A percentile compares a stretch with the other conserved stretches of the same genome.
phyloP scores from a whole-genome alignment of 495 filamentous ascomycete species.

The Lineolata rhizophorae region DNA sequence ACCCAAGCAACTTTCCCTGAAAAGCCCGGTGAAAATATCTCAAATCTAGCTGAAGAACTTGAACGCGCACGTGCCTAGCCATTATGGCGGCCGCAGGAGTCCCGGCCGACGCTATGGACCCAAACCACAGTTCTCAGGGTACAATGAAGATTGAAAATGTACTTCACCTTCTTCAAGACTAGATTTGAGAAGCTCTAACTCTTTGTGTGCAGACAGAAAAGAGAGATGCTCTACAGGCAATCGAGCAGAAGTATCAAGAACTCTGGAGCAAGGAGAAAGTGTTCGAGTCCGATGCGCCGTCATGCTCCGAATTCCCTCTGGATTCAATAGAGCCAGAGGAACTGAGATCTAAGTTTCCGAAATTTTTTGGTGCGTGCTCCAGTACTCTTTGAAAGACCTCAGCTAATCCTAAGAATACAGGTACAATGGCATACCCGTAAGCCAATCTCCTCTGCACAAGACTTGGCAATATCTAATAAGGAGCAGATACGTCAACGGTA shows the following conservation, averaged over 20 bases:
- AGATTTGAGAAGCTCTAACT: slow-evolving; percentile 1
- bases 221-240: slow-evolving; percentile 63
- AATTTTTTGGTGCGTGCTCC: slow-evolving; percentile 43
- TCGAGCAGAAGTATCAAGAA: slow-evolving; percentile 82
- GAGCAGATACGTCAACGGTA: slow-evolving; percentile 73
- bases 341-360: slow-evolving; percentile 61
- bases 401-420: neutral
- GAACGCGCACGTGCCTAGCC: too few species aligned
- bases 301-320: slow-evolving; percentile 48
- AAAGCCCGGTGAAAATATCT: too few species aligned
- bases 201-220: slow-evolving; percentile 51
- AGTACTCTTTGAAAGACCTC: neutral
- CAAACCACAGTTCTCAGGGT: slow-evolving; percentile 36
- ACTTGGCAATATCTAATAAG: neutral
- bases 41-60: too few species aligned
- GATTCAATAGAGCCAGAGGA: slow-evolving; percentile 45
- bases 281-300: slow-evolving; percentile 72
- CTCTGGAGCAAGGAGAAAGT: slow-evolving; percentile 58
- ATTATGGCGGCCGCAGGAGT: too few species aligned
- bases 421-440: slow-evolving; percentile 68
- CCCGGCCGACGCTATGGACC: slow-evolving; percentile 35
- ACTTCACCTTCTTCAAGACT: slow-evolving; percentile 13
- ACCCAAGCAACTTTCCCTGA: too few species aligned
- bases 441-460: neutral
- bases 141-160: slow-evolving; percentile 60